A percentile compares a stretch with the other conserved stretches of the same genome.
These are phyloP conservation scores for Cardiospermum halicacabum DNA, from an alignment of 345 rosid species.

Conservation along the genomic window DNA sequence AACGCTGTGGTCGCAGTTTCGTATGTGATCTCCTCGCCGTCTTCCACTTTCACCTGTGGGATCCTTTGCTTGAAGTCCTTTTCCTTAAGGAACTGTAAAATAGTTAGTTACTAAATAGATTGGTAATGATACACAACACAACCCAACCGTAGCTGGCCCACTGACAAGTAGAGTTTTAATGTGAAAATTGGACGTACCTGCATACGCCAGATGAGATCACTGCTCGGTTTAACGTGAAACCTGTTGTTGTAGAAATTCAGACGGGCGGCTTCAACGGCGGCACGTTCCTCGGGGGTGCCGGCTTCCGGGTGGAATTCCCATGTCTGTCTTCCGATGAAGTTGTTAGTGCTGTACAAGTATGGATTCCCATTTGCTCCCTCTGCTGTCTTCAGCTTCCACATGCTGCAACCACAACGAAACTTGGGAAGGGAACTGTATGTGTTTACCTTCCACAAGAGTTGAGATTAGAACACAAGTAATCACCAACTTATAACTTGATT, in stretches of 20 bases:
- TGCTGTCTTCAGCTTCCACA: slow-evolving; percentile 35
- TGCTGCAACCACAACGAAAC: neutral
- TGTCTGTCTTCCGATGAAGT: slow-evolving; percentile 21
- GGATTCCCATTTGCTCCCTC: slow-evolving; percentile 18
- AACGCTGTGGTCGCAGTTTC: slow-evolving; percentile 22
- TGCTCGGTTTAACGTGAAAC: slow-evolving; percentile 12
- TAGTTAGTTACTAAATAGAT: no score
- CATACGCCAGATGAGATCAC: slow-evolving; percentile 33
- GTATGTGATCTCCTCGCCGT: slow-evolving; percentile 25
- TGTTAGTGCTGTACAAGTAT: slow-evolving; percentile 23
- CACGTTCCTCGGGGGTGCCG: slow-evolving; percentile 16
- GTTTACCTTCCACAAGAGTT: no score
- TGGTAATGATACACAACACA: no score
- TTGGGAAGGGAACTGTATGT: no score
- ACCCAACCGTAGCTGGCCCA: no score
- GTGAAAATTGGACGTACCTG: slow-evolving; percentile 19
- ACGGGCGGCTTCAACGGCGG: slow-evolving; percentile 22
- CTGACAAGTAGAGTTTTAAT: no score
- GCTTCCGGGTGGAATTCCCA: slow-evolving; percentile 25
- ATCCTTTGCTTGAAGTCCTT: slow-evolving; percentile 27
- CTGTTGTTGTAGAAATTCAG: slow-evolving; percentile 24
- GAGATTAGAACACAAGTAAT: no score
- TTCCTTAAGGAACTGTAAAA: slow-evolving; percentile 32
- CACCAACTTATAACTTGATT: no score
- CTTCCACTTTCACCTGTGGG: slow-evolving; percentile 25